Percentiles rank a stretch among this genome's conserved stretches.
phyloP scores from a whole-genome alignment of 164 flowering plant genomes.

The Tinospora cordifolia region DNA sequence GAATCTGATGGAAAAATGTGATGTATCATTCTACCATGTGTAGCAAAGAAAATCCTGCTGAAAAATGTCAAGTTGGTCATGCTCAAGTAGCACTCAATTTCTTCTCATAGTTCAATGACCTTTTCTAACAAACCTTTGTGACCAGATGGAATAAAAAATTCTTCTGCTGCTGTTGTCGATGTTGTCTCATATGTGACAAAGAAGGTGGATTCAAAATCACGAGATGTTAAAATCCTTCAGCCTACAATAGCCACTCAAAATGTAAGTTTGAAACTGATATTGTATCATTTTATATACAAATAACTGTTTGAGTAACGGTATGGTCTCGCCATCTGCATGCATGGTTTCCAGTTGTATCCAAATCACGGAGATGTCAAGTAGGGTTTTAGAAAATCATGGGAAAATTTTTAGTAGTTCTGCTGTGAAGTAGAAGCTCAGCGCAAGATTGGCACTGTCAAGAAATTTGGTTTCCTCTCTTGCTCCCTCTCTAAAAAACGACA shows the following conservation, averaged over 20 bases:
- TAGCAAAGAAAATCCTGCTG: background rate
- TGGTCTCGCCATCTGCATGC: background rate
- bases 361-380: background rate
- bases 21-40: background rate
- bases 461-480: too few relatives aligned
- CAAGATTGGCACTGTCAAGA: background rate
- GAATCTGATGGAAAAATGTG: background rate
- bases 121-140: constrained; percentile 6
- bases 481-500: too few relatives aligned
- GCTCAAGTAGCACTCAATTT: background rate
- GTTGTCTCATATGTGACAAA: constrained; percentile 71
- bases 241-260: constrained; percentile 93
- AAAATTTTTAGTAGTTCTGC: background rate
- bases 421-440: background rate
- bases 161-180: constrained; percentile 57
- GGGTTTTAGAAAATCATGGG: background rate
- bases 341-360: background rate
- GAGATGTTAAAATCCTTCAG: constrained; percentile 64
- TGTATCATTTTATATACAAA: background rate
- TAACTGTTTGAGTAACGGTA: background rate
- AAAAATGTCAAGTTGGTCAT: background rate
- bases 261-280: constrained; percentile 14
- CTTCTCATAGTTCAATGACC: background rate
- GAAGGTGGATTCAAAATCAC: constrained; percentile 63
- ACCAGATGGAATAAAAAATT: constrained; percentile 46